These are phyloP conservation scores for Solanum medicagineum DNA, from an alignment of 257 asterid species.

Conservation along the genomic window DNA sequence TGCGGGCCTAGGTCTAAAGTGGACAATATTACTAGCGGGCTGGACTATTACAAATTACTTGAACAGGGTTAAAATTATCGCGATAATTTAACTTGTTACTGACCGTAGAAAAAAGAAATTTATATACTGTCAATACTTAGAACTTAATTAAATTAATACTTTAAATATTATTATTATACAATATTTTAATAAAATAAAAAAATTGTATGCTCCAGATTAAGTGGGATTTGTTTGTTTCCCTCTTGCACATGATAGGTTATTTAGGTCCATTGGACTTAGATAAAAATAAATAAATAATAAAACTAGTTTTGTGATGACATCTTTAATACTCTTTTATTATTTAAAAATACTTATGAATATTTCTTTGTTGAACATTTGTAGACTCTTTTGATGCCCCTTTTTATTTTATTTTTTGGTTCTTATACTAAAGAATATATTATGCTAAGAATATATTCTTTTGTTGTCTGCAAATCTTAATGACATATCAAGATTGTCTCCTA, in stretches of 20 bases:
- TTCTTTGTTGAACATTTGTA: background rate
- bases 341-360: background rate
- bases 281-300: background rate
- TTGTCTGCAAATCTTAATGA: background rate
- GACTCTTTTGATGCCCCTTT: background rate
- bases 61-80: no score
- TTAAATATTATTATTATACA: background rate
- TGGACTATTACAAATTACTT: no score
- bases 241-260: background rate
- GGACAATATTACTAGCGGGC: no score
- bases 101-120: background rate
- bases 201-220: background rate
- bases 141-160: background rate
- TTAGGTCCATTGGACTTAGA: background rate
- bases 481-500: background rate
- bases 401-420: background rate
- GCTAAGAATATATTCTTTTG: background rate
- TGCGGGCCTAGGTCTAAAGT: no score
- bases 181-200: background rate
- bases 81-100: background rate
- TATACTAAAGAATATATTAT: background rate
- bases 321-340: background rate
- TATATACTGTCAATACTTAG: background rate
- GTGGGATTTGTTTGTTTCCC: conserved; percentile 12
- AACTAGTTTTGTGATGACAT: background rate